A percentile compares a stretch with the other conserved stretches of the same genome.
Conservation (phyloP, 2,329 filamentous ascomycete genomes). For the Mycosphaerella sp. region DNA sequence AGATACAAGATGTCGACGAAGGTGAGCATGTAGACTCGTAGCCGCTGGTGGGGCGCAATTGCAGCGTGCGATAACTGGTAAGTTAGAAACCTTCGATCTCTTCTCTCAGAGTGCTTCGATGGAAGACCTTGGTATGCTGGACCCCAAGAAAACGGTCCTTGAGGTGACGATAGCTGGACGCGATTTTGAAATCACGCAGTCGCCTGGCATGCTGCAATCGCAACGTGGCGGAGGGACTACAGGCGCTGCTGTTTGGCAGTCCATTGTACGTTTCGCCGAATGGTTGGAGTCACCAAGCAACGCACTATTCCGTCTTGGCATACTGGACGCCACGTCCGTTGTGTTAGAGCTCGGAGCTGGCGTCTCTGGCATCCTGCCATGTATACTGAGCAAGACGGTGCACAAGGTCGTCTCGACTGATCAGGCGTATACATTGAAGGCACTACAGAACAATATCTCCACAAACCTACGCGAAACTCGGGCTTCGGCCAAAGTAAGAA, state of each 20-base stretch:
- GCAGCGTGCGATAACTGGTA: slow-evolving; percentile 14
- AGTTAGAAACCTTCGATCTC: slow-evolving; percentile 75
- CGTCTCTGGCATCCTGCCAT: slow-evolving; percentile 71
- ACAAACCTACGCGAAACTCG: slow-evolving; percentile 45
- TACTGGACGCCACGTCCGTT: slow-evolving; percentile 51
- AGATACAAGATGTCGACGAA: slow-evolving; percentile 23
- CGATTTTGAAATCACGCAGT: slow-evolving; percentile 75
- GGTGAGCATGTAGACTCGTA: slow-evolving; percentile 13
- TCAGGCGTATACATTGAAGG: slow-evolving; percentile 73
- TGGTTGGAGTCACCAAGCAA: slow-evolving; percentile 66
- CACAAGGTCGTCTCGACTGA: slow-evolving; percentile 72
- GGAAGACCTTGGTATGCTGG: slow-evolving; percentile 77
- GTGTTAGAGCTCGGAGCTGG: slow-evolving; percentile 85
- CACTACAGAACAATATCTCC: slow-evolving; percentile 69
- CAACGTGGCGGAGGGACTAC: slow-evolving; percentile 67
- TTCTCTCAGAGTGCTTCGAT: slow-evolving; percentile 72
- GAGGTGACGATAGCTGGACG: slow-evolving; percentile 51
- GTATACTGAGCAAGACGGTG: slow-evolving; percentile 59
- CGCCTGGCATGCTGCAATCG: slow-evolving; percentile 73
- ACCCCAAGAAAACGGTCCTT: slow-evolving; percentile 60
- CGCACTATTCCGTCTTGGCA: slow-evolving; percentile 51
- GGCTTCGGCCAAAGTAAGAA: slow-evolving; percentile 1
- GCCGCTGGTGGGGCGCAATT: background rate
- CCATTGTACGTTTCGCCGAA: slow-evolving; percentile 73
- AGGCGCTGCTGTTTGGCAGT: slow-evolving; percentile 81